Evolutionary conservation across 2,329 filamentous ascomycete species (phyloP).

Genomic region (Furcasterigmium furcatum): DNA sequence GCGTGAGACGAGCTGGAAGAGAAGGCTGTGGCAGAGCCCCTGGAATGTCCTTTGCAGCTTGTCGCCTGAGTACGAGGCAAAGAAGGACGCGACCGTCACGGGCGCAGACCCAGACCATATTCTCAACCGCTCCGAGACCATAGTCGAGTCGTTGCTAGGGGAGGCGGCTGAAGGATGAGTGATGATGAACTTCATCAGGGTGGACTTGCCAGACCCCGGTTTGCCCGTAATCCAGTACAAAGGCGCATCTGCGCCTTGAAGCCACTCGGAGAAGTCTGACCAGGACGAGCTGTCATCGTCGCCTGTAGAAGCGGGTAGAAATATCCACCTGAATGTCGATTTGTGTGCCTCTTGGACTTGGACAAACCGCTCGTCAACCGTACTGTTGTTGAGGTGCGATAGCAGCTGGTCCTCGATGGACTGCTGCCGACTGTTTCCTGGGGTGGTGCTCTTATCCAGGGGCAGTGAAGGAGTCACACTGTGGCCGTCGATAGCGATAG

Average conservation of each 20-base stretch:
- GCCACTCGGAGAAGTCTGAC: background rate
- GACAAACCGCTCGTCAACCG: no score
- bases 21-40: background rate
- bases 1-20: background rate
- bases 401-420: no score
- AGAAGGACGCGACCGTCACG: background rate
- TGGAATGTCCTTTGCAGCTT: background rate
- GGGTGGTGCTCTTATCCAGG: no score
- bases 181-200: slow-evolving; percentile 35
- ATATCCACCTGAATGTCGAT: background rate
- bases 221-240: slow-evolving; percentile 36
- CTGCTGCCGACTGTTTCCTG: no score
- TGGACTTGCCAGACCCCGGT: slow-evolving; percentile 43
- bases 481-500: no score
- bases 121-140: background rate
- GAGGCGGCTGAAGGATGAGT: slow-evolving; percentile 12
- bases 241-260: background rate
- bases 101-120: background rate
- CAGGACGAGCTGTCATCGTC: background rate
- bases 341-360: background rate
- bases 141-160: background rate
- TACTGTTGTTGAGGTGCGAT: no score
- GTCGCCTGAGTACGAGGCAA: background rate
- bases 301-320: background rate
- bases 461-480: no score